These are phyloP conservation scores for Silene conica DNA, from an alignment of 148 eudicot species.

Conservation along the genomic window DNA sequence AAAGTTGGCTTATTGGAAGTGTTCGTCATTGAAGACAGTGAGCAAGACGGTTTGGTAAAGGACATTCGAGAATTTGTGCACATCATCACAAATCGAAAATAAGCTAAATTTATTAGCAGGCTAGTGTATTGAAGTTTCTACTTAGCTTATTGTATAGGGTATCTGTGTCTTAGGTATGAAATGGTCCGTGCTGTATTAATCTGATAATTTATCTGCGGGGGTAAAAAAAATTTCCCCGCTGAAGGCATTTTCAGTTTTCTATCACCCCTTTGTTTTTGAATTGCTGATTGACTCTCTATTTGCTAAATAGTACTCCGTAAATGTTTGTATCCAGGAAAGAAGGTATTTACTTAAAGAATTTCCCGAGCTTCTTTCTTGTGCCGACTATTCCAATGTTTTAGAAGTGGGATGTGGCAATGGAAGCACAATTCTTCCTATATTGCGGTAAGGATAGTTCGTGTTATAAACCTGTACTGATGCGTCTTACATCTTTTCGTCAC, in stretches of 20 bases:
- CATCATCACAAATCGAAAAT: not conserved
- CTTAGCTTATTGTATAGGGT: not conserved
- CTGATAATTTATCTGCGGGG: too few species aligned
- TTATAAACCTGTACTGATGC: not conserved
- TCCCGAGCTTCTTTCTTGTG: conserved; percentile 63
- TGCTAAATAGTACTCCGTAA: not conserved
- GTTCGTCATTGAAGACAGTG: not conserved
- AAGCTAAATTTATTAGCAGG: not conserved
- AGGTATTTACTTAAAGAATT: conserved; percentile 82
- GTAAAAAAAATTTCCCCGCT: too few species aligned
- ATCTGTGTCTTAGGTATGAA: not conserved
- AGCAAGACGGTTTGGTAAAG: too few species aligned
- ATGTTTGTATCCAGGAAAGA: conserved; percentile 50
- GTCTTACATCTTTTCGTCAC: not conserved
- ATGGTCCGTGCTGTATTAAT: not conserved
- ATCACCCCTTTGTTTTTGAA: not conserved
- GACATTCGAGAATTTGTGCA: too few species aligned
- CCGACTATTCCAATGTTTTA: conserved; percentile 50
- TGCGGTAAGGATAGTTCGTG: conserved; percentile 42
- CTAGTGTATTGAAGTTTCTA: not conserved
- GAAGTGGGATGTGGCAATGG: conserved; percentile 95
- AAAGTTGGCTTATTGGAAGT: not conserved
- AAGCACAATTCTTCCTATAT: conserved; percentile 66
- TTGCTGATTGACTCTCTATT: not conserved
- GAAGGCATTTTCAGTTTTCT: not conserved